Percentiles rank a stretch among this genome's conserved stretches.
Evolutionary conservation across 2,329 filamentous ascomycete species (phyloP).

Genomic region (Ceratocystis huliohia): DNA sequence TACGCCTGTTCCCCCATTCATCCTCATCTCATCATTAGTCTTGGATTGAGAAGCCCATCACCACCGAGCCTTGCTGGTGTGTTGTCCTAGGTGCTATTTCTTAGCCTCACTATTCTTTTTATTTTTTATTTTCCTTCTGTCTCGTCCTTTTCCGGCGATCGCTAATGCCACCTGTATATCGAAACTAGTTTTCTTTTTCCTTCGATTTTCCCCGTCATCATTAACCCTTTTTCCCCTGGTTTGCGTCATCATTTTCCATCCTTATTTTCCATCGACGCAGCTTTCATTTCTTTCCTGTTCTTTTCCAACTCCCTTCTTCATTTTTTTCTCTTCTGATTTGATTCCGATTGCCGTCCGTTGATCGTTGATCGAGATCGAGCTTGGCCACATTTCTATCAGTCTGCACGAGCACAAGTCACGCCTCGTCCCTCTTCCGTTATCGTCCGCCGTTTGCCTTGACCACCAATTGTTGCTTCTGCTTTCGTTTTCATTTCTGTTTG

Average conservation of each 20-base stretch:
- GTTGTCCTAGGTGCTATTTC: constrained; percentile 4
- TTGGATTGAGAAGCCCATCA: not conserved
- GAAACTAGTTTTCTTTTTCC: constrained; percentile 17
- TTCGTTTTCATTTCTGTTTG: not conserved
- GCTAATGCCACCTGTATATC: constrained; percentile 28
- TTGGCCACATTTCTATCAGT: not conserved
- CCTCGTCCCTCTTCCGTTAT: not conserved
- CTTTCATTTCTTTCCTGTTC: constrained; percentile 5
- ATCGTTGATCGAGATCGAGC: constrained; percentile 12
- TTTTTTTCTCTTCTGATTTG: constrained; percentile 10
- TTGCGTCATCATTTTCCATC: constrained; percentile 12
- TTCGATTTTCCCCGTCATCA: constrained; percentile 5
- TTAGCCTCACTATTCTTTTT: constrained; percentile 21
- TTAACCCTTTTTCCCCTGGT: constrained; percentile 5
- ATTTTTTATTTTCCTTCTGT: not conserved
- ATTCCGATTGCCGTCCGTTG: constrained; percentile 12
- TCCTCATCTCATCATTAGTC: not conserved
- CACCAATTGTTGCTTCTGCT: not conserved
- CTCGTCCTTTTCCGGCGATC: constrained; percentile 9
- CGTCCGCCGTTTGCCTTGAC: not conserved
- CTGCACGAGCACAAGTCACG: constrained; percentile 1
- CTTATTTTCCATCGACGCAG: not conserved
- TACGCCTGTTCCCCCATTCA: not conserved
- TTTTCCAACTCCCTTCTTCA: not conserved
- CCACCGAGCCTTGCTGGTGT: not conserved